phyloP scores from a whole-genome alignment of 495 filamentous ascomycete genomes.

The Lasiosphaeria miniovina region DNA sequence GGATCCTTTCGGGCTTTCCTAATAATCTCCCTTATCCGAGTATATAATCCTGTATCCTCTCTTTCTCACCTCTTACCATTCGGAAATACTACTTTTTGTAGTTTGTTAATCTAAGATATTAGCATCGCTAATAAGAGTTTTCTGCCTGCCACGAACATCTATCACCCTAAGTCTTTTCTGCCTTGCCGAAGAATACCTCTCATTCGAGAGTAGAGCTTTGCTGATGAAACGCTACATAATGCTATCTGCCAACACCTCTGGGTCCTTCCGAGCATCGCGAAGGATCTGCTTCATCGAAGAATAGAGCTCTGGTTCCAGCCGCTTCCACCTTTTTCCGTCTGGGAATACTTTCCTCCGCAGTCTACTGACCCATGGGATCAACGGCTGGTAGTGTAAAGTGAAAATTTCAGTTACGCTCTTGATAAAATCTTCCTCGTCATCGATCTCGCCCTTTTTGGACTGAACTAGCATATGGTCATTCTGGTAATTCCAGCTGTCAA shows the following conservation, averaged over 20 bases:
- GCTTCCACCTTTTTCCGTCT: constrained; percentile 24
- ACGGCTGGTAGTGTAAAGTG: constrained; percentile 22
- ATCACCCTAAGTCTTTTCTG: too few species aligned
- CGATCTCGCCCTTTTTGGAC: background rate
- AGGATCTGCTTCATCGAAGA: constrained; percentile 23
- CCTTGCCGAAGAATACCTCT: too few species aligned
- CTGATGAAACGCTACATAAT: too few species aligned
- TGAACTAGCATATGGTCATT: constrained; percentile 11
- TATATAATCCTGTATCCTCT: constrained; percentile 22
- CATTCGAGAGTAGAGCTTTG: too few species aligned
- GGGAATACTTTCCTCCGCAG: constrained; percentile 33
- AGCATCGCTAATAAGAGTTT: too few species aligned
- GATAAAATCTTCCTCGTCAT: constrained; percentile 33
- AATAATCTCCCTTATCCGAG: constrained; percentile 24
- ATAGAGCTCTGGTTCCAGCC: constrained; percentile 21
- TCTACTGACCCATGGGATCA: constrained; percentile 27
- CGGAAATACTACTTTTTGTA: constrained; percentile 33
- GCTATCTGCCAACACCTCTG: constrained; percentile 2
- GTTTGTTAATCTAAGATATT: constrained; percentile 29
- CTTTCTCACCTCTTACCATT: constrained; percentile 27
- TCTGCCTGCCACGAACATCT: too few species aligned
- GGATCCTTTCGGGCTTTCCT: constrained; percentile 21
- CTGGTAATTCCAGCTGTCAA: constrained; percentile 29
- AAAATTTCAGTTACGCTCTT: constrained; percentile 28
- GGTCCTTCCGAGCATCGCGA: constrained; percentile 20